Evolutionary conservation across 768 basidiomycete genomes (phyloP), one percentile per base, ranked within the genome.

Genomic region (Clitopilus passeckerianus): DNA sequence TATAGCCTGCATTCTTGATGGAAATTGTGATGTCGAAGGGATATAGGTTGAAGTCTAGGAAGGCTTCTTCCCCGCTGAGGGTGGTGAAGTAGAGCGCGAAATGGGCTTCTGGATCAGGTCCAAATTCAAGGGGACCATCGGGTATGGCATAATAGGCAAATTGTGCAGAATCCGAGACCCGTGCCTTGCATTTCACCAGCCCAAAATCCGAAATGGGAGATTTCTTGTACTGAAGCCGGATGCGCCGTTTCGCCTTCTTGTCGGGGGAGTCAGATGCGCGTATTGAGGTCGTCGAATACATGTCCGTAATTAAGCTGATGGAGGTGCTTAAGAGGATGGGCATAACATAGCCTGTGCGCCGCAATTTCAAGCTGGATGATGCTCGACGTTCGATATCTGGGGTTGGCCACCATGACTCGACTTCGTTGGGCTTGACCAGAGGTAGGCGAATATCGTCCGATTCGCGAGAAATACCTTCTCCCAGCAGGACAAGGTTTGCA

Each of bases 71-170:
- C 4, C 75, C 75, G 6, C 68, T 61, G 14, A 70, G 57, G 6
- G 73, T 74, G 12, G 63, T 69, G 67, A 76, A 75, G 65, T 73
- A 76, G 22, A 75, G 63, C 74, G 75, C 75, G 59, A 74, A 75
- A 58, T 76, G 75, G 22, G 74, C 71, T 35, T 71, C 59, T 7
- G 72, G 72, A 61, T 75, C 70, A 43, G 75, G 75, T 5, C 74
- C 74, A 35, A 14, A 43, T 69, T 62, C 9, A 53, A 61, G 7
- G 56, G 52, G 10, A 64, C 64, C 9, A 62, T 35, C n/a, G 54
- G 53, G 60, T 66, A 54, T 15, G 59, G 57, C 59, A 23, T 18
- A 33, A 8, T 72, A 76, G 5, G 70, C 69, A 20, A 75, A 63
- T 46, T 59, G 64, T 56, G 74, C 75, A 22, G 68, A 67, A 3